phyloP scores from a whole-genome alignment of 331 rosid genomes.

The Pyrus hybrid region DNA sequence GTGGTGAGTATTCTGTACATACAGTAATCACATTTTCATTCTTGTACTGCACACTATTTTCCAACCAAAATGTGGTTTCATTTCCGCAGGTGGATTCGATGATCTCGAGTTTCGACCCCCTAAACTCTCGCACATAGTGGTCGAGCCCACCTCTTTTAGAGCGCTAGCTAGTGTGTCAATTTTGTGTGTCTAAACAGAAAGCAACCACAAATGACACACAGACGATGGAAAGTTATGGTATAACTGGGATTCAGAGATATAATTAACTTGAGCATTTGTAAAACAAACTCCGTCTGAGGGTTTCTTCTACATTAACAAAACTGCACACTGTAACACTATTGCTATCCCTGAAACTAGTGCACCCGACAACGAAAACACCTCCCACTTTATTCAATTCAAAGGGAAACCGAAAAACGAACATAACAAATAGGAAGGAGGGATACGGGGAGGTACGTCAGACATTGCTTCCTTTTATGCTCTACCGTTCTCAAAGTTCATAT shows the following conservation, averaged over 20 bases:
- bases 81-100: background rate
- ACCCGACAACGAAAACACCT: conserved; percentile 15
- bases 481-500: background rate
- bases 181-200: background rate
- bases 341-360: conserved; percentile 9
- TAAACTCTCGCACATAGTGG: background rate
- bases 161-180: no score
- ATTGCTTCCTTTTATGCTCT: background rate
- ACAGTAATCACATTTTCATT: background rate
- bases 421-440: background rate
- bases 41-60: no score
- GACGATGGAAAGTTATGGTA: background rate
- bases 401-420: background rate
- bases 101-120: background rate
- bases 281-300: background rate
- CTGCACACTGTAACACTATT: conserved; percentile 21
- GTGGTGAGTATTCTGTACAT: background rate
- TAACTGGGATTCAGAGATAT: background rate
- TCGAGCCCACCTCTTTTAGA: no score
- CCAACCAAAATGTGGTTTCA: background rate
- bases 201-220: background rate
- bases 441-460: conserved; percentile 15
- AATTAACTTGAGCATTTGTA: background rate
- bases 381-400: conserved; percentile 30
- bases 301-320: conserved; percentile 18